Conservation (phyloP, 2,329 filamentous ascomycete species). For the Keithomyces neogunnii region DNA sequence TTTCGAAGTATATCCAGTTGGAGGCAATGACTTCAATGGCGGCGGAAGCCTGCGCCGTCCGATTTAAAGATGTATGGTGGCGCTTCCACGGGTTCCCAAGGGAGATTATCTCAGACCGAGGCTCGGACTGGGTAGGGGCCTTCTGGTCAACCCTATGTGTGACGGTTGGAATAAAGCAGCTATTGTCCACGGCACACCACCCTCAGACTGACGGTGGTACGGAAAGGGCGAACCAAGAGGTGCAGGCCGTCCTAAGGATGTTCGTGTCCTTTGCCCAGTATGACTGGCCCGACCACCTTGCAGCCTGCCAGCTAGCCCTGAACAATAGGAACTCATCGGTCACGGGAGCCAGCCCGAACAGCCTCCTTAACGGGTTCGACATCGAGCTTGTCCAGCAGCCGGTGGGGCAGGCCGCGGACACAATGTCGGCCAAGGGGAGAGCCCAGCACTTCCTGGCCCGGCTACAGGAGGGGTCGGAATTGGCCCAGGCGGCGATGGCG, state of each 20-base stretch:
- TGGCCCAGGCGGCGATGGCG: too few relatives aligned
- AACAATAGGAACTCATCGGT: background rate
- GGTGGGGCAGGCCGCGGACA: too few relatives aligned
- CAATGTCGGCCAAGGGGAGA: too few relatives aligned
- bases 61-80: background rate
- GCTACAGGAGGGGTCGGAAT: too few relatives aligned
- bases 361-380: too few relatives aligned
- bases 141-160: background rate
- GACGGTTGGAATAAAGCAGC: background rate
- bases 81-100: background rate
- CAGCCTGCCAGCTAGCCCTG: background rate
- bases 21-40: background rate
- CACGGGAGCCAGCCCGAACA: background rate
- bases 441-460: too few relatives aligned
- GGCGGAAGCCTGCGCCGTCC: background rate
- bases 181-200: background rate
- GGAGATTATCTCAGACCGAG: background rate
- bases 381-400: too few relatives aligned
- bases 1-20: background rate
- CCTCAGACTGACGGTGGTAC: background rate
- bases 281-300: background rate
- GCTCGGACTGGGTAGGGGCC: background rate
- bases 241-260: background rate
- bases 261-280: background rate
- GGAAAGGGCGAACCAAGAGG: background rate